phyloP scores from a whole-genome alignment of 108 stramenopile species.

The Cyclotella atomus region DNA sequence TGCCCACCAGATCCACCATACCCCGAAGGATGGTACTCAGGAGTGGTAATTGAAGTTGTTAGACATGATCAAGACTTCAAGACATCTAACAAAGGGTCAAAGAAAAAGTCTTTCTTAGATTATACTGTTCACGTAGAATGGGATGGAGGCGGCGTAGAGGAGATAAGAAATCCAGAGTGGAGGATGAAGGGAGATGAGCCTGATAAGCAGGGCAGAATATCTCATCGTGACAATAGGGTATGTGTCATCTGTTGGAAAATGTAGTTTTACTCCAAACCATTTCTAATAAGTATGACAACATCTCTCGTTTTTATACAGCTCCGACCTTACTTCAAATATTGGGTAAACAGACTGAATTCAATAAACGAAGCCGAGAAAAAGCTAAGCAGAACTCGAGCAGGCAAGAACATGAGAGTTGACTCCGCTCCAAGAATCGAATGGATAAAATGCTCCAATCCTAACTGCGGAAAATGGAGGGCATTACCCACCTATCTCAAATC shows the following conservation, averaged over 20 bases:
- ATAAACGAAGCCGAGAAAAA: conserved; percentile 50
- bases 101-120: conserved; percentile 15
- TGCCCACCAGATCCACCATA: conserved; percentile 44
- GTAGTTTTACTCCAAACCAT: too few relatives aligned
- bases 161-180: conserved; percentile 48
- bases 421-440: conserved; percentile 61
- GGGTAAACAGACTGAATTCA: conserved; percentile 48
- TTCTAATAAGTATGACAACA: too few relatives aligned
- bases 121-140: conserved; percentile 45
- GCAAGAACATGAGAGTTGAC: conserved; percentile 42
- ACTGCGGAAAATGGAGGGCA: conserved; percentile 86
- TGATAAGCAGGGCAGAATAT: conserved; percentile 48
- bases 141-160: conserved; percentile 32
- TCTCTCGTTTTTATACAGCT: conserved; percentile 18
- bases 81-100: conserved; percentile 11
- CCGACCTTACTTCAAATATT: conserved; percentile 47
- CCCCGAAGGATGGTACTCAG: conserved; percentile 48
- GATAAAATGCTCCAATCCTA: conserved; percentile 86
- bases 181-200: conserved; percentile 54
- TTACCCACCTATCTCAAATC: conserved; percentile 79
- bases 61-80: conserved; percentile 21
- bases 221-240: conserved; percentile 49
- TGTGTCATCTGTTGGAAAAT: neutral
- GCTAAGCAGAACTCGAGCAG: conserved; percentile 31
- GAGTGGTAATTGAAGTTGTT: conserved; percentile 35